Conservation (phyloP, 2,329 filamentous ascomycete genomes). For the Epichloe typhina region DNA sequence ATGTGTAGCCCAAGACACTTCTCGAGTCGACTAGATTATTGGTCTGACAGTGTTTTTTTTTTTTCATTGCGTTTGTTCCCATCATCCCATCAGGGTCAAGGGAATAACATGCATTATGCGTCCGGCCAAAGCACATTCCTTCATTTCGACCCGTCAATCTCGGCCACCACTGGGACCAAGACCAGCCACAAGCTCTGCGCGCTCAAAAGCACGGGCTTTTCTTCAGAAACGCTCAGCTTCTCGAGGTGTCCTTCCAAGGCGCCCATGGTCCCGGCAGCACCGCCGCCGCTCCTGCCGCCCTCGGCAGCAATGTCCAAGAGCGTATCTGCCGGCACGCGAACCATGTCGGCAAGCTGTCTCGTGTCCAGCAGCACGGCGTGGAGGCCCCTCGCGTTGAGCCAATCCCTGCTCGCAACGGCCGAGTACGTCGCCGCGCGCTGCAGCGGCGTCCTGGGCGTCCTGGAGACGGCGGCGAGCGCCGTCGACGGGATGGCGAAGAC, state of each 20-base stretch:
- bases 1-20: conserved; percentile 29
- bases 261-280: conserved; percentile 8
- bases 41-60: no score
- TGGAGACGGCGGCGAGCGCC: no score
- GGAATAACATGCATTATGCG: no score
- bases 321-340: conserved; percentile 20
- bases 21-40: conserved; percentile 3
- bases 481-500: no score
- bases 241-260: conserved; percentile 17
- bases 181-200: conserved; percentile 24
- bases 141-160: not conserved
- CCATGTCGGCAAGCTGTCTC: conserved; percentile 15
- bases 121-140: no score
- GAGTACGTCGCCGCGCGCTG: conserved; percentile 22
- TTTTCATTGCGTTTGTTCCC: no score
- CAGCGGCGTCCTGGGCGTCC: no score
- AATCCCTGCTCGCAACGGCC: conserved; percentile 28
- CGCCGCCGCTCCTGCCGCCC: no score
- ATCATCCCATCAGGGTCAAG: conserved; percentile 14
- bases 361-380: conserved; percentile 24
- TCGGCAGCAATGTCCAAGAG: conserved; percentile 25
- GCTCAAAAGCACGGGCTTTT: conserved; percentile 13
- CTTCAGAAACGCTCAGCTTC: conserved; percentile 15
- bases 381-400: conserved; percentile 27
- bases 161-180: conserved; percentile 8